phyloP scores from a whole-genome alignment of 1,284 basidiomycete species.

The Puccinia horiana region DNA sequence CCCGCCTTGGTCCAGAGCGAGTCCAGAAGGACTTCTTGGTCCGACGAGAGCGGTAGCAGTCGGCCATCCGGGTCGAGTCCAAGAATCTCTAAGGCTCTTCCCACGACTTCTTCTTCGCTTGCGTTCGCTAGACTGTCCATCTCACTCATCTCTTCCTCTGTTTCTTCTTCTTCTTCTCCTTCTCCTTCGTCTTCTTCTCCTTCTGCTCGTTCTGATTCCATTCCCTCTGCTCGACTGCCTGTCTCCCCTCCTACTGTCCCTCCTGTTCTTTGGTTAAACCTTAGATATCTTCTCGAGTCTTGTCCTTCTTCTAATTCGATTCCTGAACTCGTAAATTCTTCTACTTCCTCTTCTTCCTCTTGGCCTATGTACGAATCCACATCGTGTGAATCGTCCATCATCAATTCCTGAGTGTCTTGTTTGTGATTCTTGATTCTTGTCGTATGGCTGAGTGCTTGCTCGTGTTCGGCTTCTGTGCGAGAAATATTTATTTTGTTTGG shows the following conservation, averaged over 20 bases:
- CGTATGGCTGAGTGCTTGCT: too few relatives aligned
- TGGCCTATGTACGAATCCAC: not conserved
- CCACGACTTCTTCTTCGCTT: not conserved
- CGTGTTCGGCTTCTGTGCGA: too few relatives aligned
- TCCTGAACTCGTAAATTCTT: not conserved
- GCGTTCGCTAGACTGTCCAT: constrained; percentile 21
- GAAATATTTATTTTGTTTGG: too few relatives aligned
- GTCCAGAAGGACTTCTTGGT: not conserved
- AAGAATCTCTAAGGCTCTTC: not conserved
- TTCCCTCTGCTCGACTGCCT: not conserved
- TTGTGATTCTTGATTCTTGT: too few relatives aligned
- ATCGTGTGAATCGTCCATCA: not conserved
- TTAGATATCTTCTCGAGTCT: not conserved
- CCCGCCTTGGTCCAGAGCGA: constrained; percentile 17
- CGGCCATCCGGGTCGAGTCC: constrained; percentile 13
- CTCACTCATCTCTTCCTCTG: not conserved
- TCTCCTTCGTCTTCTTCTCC: not conserved
- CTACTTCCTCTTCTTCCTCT: not conserved
- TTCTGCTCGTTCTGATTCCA: not conserved
- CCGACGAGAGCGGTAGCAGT: constrained; percentile 6
- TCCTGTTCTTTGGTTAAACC: not conserved
- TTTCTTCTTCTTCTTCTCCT: not conserved
- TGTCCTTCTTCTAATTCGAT: not conserved
- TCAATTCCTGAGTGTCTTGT: not conserved
- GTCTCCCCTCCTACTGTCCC: not conserved